Conservation (phyloP, 108 stramenopile genomes). For the Skeletonema menzelii region DNA sequence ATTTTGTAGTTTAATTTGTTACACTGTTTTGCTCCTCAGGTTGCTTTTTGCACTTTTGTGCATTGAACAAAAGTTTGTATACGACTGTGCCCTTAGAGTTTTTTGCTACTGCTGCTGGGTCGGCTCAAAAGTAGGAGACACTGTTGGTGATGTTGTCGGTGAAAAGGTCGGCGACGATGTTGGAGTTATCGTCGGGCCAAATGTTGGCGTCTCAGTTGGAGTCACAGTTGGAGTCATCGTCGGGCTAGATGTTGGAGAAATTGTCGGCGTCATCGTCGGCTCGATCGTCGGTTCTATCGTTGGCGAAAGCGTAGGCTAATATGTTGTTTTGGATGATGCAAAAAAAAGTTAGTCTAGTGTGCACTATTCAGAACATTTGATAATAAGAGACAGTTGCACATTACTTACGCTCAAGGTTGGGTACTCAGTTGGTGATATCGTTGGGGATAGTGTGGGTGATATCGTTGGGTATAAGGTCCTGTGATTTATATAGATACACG, state of each 20-base stretch:
- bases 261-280: neutral
- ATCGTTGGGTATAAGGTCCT: neutral
- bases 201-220: conserved; percentile 15
- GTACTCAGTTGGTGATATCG: neutral
- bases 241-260: conserved; percentile 8
- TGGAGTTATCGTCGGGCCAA: conserved; percentile 10
- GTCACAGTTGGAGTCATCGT: conserved; percentile 5
- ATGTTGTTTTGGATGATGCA: neutral
- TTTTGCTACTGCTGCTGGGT: neutral
- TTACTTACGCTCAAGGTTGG: neutral
- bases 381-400: neutral
- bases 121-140: conserved; percentile 1
- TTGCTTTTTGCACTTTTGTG: too few relatives aligned
- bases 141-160: conserved; percentile 8
- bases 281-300: neutral
- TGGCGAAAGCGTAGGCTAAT: neutral
- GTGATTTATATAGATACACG: neutral
- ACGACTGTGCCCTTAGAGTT: too few relatives aligned
- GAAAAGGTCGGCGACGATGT: conserved; percentile 7
- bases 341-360: neutral
- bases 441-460: neutral
- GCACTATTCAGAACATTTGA: too few relatives aligned
- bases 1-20: too few relatives aligned
- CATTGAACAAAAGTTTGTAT: too few relatives aligned
- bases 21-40: too few relatives aligned